Conservation (phyloP, 2,329 filamentous ascomycete genomes). For the Pseudogymnoascus sp. region DNA sequence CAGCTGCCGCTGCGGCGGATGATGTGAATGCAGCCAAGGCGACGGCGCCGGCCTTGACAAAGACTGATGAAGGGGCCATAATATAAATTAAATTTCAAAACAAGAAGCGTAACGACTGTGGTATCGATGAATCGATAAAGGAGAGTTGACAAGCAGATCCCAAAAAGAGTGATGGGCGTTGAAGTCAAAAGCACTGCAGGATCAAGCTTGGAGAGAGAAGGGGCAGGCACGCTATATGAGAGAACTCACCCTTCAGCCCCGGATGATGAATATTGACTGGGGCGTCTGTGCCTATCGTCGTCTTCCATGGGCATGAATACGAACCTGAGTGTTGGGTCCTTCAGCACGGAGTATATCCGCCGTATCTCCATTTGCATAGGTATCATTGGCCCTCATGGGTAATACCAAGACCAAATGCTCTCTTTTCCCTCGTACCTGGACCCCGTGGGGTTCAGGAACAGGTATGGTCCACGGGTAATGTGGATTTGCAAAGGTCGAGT, state of each 20-base stretch:
- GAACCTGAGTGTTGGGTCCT: background rate
- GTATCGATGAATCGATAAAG: constrained; percentile 22
- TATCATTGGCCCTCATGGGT: background rate
- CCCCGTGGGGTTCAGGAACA: background rate
- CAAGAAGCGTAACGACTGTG: constrained; percentile 15
- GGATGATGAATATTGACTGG: background rate
- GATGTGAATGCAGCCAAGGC: constrained; percentile 17
- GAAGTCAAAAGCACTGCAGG: background rate
- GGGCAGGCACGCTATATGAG: background rate
- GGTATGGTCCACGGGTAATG: background rate
- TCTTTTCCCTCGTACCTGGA: background rate
- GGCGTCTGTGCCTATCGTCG: background rate
- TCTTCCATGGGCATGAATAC: background rate
- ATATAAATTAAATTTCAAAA: constrained; percentile 14
- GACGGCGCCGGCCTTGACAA: constrained; percentile 16
- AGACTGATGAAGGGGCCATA: constrained; percentile 13
- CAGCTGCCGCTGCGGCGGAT: constrained; percentile 6
- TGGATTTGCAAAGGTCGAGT: background rate
- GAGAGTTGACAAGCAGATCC: constrained; percentile 16
- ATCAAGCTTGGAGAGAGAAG: background rate
- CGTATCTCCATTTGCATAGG: background rate
- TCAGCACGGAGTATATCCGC: background rate
- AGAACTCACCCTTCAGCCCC: background rate
- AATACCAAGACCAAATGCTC: background rate
- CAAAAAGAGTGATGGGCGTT: constrained; percentile 20